Base-by-base conservation (phyloP, 2,329 filamentous ascomycete species). In the Pseudogymnoascus sp. region DNA sequence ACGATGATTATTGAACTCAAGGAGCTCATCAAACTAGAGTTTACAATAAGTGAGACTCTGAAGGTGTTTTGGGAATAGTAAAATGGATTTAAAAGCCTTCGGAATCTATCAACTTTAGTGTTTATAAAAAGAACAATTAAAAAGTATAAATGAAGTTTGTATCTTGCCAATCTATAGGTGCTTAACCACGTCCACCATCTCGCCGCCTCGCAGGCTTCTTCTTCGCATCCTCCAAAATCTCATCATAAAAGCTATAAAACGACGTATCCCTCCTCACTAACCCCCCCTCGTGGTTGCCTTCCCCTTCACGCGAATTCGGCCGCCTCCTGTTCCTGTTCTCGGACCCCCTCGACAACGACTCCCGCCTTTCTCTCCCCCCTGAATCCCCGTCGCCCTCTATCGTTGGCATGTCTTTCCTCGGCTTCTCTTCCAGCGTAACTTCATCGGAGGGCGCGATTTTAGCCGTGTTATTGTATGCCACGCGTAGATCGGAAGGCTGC, bases 231-330 rank as follows among this genome's bases (percentile, higher is more conserved):
- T 10, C n/a, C n/a, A 53, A 53, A 19, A 53, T 53, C 47, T 53
- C 47, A 16, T 53, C 47, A 53, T 53, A 53, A 53, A 53, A 53
- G 26, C 47, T 53, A 53, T 53, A 53, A 19, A 53, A 53, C 4
- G 47, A 53, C 8, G 47, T 53, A 19, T 53, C 47, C 47, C 47
- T 31, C 26, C 47, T 53, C 47, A 53, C 47, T 6, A 31, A 11
- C n/a, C 47, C 47, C 6, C n/a, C 8, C 4, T 16, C 10, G n/a
- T 6, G 47, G n/a, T 53, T 53, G 47, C 5, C 26, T 19, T n/a
- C 26, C 4, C 31, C 47, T 19, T n/a, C 47, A 31, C 47, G 47
- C 47, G 26, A 53, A 53, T 53, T 53, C 8, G 47, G 26, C 47
- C 47, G 26, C 24, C 26, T n/a, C n/a, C n/a, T n/a, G n/a, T n/a